A percentile compares a stretch with the other conserved stretches of the same genome.
These are phyloP conservation scores for Thielaviopsis euricoi DNA, from an alignment of 2,329 filamentous ascomycete species.

Conservation along the genomic window DNA sequence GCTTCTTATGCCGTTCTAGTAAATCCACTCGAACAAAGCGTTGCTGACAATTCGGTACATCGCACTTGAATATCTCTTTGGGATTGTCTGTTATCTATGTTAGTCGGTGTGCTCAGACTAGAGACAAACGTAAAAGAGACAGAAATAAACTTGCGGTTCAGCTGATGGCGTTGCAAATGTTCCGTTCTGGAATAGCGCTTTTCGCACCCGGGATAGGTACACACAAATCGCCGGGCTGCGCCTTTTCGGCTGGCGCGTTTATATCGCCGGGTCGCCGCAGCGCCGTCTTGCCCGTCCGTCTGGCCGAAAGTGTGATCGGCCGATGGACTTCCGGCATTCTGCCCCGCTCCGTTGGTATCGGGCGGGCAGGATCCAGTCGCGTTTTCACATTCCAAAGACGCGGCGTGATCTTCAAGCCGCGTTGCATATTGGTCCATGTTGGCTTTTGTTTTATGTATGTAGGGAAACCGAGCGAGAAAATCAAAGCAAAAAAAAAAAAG, in stretches of 20 bases:
- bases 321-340: neutral
- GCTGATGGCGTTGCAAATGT: conserved; percentile 64
- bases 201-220: conserved; percentile 54
- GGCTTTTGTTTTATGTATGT: too few species aligned
- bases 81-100: conserved; percentile 38
- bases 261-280: conserved; percentile 17
- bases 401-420: neutral
- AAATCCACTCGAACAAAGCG: conserved; percentile 67
- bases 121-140: conserved; percentile 4
- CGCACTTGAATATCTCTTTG: conserved; percentile 64
- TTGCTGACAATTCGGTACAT: conserved; percentile 57
- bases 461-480: neutral
- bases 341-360: neutral
- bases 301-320: neutral
- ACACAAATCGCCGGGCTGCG: conserved; percentile 38
- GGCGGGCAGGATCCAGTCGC: neutral
- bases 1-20: conserved; percentile 50
- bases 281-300: neutral
- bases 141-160: conserved; percentile 63
- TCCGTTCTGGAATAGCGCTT: conserved; percentile 70
- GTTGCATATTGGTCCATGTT: neutral
- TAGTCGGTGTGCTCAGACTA: conserved; percentile 12
- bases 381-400: neutral
- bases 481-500: neutral
- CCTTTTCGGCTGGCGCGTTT: conserved; percentile 36